phyloP scores from a whole-genome alignment of 306 rosid genomes.

The Cicer yamashitae region DNA sequence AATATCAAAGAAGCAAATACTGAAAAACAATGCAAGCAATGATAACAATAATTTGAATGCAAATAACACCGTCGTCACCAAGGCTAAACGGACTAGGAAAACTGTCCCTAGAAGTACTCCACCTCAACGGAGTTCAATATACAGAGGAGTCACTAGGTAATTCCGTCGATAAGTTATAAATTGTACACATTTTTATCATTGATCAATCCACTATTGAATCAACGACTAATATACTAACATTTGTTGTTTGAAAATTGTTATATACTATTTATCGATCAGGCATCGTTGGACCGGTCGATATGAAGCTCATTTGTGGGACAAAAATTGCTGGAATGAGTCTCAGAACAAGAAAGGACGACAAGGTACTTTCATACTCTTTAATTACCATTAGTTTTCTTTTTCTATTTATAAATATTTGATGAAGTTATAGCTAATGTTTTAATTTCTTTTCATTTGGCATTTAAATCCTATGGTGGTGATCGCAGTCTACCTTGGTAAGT shows the following conservation, averaged over 20 bases:
- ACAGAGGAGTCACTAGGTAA: slow-evolving; percentile 87
- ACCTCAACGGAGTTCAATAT: slow-evolving; percentile 76
- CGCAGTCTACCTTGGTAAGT: slow-evolving; percentile 83
- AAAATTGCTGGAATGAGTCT: slow-evolving; percentile 90
- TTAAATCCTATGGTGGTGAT: slow-evolving; percentile 37
- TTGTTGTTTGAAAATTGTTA: not conserved
- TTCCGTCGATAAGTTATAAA: not conserved
- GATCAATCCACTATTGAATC: too few relatives aligned
- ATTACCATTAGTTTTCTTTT: not conserved
- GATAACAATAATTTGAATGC: slow-evolving; percentile 22
- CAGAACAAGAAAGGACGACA: slow-evolving; percentile 97
- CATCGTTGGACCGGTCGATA: slow-evolving; percentile 88
- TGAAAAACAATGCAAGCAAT: slow-evolving; percentile 47
- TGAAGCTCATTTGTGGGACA: slow-evolving; percentile 99
- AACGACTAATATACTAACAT: not conserved
- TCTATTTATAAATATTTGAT: not conserved
- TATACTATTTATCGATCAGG: slow-evolving; percentile 27
- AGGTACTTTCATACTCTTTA: slow-evolving; percentile 48
- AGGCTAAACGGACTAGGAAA: slow-evolving; percentile 70
- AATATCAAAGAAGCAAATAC: slow-evolving; percentile 44
- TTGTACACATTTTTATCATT: too few relatives aligned
- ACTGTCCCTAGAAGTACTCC: slow-evolving; percentile 74
- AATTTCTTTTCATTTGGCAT: slow-evolving; percentile 8
- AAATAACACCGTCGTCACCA: slow-evolving; percentile 33
- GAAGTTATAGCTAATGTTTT: not conserved